Conservation (phyloP, 306 rosid species). For the Fragaria iinumae region DNA sequence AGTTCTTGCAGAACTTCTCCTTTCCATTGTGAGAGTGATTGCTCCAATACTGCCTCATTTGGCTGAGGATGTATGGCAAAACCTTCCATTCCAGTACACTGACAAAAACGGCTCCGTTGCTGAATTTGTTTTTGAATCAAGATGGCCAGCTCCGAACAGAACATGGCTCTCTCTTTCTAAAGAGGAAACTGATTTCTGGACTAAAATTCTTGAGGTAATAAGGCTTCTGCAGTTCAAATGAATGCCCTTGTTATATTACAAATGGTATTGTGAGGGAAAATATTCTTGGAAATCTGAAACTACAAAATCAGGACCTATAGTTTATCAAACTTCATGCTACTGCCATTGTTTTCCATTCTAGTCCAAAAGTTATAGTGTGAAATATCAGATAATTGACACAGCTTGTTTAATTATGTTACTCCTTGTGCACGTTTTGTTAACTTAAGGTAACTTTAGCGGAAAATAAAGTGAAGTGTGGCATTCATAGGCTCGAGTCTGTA, state of each 20-base stretch:
- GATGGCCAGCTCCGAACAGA: conserved; percentile 81
- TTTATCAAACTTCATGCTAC: conserved; percentile 3
- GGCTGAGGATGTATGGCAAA: conserved; percentile 99
- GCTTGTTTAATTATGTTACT: neutral
- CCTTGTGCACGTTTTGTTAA: neutral
- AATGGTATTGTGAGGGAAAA: neutral
- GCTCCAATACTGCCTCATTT: conserved; percentile 98
- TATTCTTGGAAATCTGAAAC: neutral
- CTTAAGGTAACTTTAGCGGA: neutral
- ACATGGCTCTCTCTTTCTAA: conserved; percentile 65
- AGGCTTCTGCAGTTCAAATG: neutral
- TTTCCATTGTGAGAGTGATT: conserved; percentile 67
- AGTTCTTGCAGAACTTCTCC: conserved; percentile 84
- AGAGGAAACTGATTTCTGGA: conserved; percentile 80
- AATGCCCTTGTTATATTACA: neutral
- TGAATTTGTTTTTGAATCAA: conserved; percentile 81
- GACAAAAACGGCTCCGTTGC: conserved; percentile 68
- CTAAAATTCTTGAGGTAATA: conserved; percentile 78
- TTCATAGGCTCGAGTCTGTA: neutral
- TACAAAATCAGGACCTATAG: neutral
- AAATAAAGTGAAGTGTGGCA: neutral
- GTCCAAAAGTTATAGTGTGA: neutral
- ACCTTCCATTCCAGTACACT: conserved; percentile 73
- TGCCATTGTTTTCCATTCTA: neutral
- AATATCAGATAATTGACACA: neutral